Conservation (phyloP, 495 filamentous ascomycete species). For the Penicillium waksmanii region DNA sequence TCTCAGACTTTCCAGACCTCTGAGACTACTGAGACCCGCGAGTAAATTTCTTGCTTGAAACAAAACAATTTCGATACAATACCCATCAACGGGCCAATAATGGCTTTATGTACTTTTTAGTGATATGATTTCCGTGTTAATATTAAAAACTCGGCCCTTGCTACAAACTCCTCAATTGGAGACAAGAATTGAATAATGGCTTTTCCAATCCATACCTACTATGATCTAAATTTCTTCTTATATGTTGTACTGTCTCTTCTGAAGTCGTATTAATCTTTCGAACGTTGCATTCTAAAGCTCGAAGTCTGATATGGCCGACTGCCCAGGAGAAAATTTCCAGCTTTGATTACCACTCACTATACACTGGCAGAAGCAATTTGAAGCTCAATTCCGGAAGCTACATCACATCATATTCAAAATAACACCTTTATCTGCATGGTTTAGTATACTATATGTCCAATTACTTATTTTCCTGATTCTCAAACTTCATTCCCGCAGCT, state of each 20-base stretch:
- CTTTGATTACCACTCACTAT: too few species aligned
- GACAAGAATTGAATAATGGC: slow-evolving; percentile 20
- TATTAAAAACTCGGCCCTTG: slow-evolving; percentile 23
- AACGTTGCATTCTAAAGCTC: too few species aligned
- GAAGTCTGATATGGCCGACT: too few species aligned
- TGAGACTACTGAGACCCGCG: slow-evolving; percentile 15
- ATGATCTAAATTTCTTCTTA: too few species aligned
- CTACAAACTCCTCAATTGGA: slow-evolving; percentile 15
- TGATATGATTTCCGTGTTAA: slow-evolving; percentile 21
- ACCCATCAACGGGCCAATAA: neutral
- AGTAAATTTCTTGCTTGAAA: slow-evolving; percentile 10
- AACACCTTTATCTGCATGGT: slow-evolving; percentile 4
- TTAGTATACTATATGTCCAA: slow-evolving; percentile 7
- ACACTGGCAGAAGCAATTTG: too few species aligned
- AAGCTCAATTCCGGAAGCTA: too few species aligned
- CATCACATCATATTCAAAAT: too few species aligned
- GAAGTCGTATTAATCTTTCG: too few species aligned
- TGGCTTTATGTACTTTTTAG: slow-evolving; percentile 16
- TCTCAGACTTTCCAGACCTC: slow-evolving; percentile 1
- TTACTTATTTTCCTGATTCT: slow-evolving; percentile 42
- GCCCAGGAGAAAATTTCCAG: too few species aligned
- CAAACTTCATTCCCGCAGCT: slow-evolving; percentile 72
- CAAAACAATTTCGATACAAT: neutral
- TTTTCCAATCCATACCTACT: neutral
- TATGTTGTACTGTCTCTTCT: too few species aligned